phyloP scores from a whole-genome alignment of 2,329 filamentous ascomycete genomes.

The Calonectria naviculata region DNA sequence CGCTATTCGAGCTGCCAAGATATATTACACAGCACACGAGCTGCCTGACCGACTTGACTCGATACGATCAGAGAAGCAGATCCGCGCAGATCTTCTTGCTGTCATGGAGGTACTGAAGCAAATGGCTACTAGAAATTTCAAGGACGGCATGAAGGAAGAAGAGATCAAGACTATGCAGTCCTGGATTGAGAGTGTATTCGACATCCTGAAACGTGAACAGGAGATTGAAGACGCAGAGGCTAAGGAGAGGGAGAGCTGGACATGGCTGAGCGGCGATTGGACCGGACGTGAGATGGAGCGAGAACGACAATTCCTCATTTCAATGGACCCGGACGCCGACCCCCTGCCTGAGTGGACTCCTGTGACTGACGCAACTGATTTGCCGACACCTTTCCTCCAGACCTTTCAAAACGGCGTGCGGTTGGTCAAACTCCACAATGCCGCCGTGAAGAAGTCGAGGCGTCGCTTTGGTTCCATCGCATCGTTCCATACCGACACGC shows the following conservation, averaged over 20 bases:
- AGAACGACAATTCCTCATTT: conserved; percentile 83
- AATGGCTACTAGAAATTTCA: conserved; percentile 89
- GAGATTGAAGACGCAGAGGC: conserved; percentile 79
- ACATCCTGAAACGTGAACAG: conserved; percentile 81
- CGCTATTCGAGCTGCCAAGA: conserved; percentile 94
- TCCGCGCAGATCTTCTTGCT: conserved; percentile 84
- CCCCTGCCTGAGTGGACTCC: conserved; percentile 77
- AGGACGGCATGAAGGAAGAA: conserved; percentile 81
- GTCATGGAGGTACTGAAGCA: conserved; percentile 93
- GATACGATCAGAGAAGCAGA: conserved; percentile 88
- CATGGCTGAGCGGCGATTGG: conserved; percentile 87
- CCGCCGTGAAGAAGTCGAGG: conserved; percentile 84
- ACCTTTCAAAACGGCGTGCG: conserved; percentile 82
- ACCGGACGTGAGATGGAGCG: conserved; percentile 77
- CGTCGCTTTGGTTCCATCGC: conserved; percentile 91
- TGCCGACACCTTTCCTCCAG: conserved; percentile 79
- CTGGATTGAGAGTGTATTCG: conserved; percentile 85
- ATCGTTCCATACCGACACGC: conserved; percentile 89
- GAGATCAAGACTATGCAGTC: conserved; percentile 80
- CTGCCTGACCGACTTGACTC: conserved; percentile 85
- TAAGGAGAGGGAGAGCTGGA: conserved; percentile 78
- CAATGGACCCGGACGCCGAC: conserved; percentile 72
- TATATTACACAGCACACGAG: conserved; percentile 96
- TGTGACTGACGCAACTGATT: conserved; percentile 47
- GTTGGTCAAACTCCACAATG: conserved; percentile 90